phyloP scores from a whole-genome alignment of 1,284 basidiomycete genomes.

The Cutaneotrichosporon daszewskae region DNA sequence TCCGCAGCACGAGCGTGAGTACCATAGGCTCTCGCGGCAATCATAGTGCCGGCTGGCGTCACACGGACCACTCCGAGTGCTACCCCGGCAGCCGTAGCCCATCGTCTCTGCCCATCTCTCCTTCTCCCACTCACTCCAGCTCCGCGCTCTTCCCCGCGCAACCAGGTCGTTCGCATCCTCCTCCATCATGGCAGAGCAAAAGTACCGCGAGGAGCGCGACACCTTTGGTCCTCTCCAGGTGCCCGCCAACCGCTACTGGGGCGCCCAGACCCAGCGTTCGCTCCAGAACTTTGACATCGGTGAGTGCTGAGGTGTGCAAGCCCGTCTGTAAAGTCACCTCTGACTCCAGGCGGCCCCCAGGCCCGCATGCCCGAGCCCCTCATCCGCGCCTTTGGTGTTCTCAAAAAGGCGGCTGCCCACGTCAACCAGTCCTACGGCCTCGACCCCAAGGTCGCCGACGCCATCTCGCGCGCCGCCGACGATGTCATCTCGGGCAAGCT shows the following conservation, averaged over 20 bases:
- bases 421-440: slow-evolving; percentile 86
- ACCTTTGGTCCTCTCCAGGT: slow-evolving; percentile 63
- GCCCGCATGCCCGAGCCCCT: slow-evolving; percentile 90
- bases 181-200: slow-evolving; percentile 38
- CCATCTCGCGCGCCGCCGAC: slow-evolving; percentile 90
- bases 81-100: neutral
- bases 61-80: neutral
- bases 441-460: slow-evolving; percentile 79
- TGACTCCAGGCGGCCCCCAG: slow-evolving; percentile 57
- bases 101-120: neutral
- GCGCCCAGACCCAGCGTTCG: slow-evolving; percentile 97
- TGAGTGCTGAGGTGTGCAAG: slow-evolving; percentile 13
- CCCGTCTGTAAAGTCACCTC: neutral
- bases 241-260: slow-evolving; percentile 94
- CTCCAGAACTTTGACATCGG: slow-evolving; percentile 99
- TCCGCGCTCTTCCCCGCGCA: slow-evolving; percentile 21
- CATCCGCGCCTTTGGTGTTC: slow-evolving; percentile 94
- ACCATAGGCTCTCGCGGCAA: neutral
- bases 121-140: slow-evolving; percentile 4
- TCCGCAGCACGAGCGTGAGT: slow-evolving; percentile 9
- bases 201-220: slow-evolving; percentile 46
- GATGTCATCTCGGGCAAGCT: slow-evolving; percentile 98
- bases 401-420: slow-evolving; percentile 94
- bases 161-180: slow-evolving; percentile 24
- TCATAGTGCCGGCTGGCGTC: neutral